Percentiles rank a stretch among this genome's conserved stretches.
Conservation (phyloP, 192 early-diverging fungal genomes). For the Podila minutissima region DNA sequence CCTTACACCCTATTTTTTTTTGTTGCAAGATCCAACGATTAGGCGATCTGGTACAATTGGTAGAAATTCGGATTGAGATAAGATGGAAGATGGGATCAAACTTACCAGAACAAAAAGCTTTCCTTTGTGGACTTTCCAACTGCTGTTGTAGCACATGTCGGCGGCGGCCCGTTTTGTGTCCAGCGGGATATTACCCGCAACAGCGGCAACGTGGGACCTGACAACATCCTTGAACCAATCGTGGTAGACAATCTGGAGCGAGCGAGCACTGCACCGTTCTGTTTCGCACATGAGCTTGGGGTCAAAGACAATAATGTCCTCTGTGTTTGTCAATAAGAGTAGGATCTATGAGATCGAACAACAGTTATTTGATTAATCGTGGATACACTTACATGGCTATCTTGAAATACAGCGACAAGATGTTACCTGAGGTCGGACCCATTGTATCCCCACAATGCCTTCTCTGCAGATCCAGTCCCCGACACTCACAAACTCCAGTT, state of each 20-base stretch:
- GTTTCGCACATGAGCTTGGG: conserved; percentile 61
- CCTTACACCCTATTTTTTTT: conserved; percentile 54
- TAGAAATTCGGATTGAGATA: not conserved
- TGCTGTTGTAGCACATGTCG: conserved; percentile 65
- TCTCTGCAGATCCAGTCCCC: conserved; percentile 64
- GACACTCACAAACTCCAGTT: conserved; percentile 57
- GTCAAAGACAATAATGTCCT: conserved; percentile 69
- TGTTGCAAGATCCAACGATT: not conserved
- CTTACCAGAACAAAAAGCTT: conserved; percentile 67
- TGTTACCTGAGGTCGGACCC: conserved; percentile 66
- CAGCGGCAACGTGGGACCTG: conserved; percentile 16
- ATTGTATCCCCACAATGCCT: conserved; percentile 68
- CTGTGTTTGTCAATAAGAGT: conserved; percentile 63
- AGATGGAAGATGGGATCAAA: conserved; percentile 3
- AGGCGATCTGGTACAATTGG: not conserved
- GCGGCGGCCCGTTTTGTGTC: conserved; percentile 26
- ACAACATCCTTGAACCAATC: conserved; percentile 63
- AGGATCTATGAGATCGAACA: conserved; percentile 53
- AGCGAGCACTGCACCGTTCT: conserved; percentile 55
- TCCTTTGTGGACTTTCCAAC: conserved; percentile 63
- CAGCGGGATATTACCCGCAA: not conserved
- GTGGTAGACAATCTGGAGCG: conserved; percentile 65
- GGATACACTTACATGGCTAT: not conserved
- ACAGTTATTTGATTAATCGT: not conserved
- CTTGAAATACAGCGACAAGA: not conserved